These are phyloP conservation scores for Fusarium sp. DNA, from an alignment of 2,329 filamentous ascomycete species.

Conservation along the genomic window DNA sequence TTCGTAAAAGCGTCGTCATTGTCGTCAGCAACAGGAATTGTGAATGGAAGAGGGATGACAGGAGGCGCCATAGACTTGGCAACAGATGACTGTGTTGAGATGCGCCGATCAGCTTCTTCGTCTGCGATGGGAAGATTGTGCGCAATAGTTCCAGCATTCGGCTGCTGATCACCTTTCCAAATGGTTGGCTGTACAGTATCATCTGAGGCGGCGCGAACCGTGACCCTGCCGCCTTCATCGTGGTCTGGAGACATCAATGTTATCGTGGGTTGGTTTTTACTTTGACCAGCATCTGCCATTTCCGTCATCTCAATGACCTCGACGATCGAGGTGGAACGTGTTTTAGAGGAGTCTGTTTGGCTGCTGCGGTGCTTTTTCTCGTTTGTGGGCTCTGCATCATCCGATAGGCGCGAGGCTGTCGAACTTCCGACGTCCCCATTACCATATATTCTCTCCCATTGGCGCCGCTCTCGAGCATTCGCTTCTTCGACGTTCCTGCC, in stretches of 20 bases:
- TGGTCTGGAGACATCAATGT: conserved; percentile 58
- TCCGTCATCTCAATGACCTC: conserved; percentile 69
- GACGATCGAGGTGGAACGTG: conserved; percentile 52
- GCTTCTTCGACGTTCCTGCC: conserved; percentile 74
- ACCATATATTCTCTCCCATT: conserved; percentile 86
- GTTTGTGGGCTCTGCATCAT: conserved; percentile 61
- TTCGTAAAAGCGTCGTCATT: conserved; percentile 57
- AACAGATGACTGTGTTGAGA: conserved; percentile 38
- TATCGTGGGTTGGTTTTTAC: conserved; percentile 45
- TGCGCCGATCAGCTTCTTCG: conserved; percentile 31
- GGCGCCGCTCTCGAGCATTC: conserved; percentile 70
- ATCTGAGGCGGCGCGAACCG: conserved; percentile 65
- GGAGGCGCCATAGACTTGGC: conserved; percentile 56
- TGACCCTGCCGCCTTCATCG: conserved; percentile 61
- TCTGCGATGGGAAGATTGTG: conserved; percentile 27
- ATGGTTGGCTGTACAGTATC: conserved; percentile 53
- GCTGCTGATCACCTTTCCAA: conserved; percentile 46
- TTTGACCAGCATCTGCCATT: conserved; percentile 53
- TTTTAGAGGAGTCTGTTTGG: conserved; percentile 52
- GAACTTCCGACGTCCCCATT: conserved; percentile 60
- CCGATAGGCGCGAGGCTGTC: conserved; percentile 62
- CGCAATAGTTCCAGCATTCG: conserved; percentile 6
- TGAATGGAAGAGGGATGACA: conserved; percentile 75
- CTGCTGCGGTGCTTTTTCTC: conserved; percentile 58
- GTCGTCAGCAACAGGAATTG: conserved; percentile 62